Evolutionary conservation across 768 basidiomycete species (phyloP).

Genomic region (Phlebiopsis gigantea): DNA sequence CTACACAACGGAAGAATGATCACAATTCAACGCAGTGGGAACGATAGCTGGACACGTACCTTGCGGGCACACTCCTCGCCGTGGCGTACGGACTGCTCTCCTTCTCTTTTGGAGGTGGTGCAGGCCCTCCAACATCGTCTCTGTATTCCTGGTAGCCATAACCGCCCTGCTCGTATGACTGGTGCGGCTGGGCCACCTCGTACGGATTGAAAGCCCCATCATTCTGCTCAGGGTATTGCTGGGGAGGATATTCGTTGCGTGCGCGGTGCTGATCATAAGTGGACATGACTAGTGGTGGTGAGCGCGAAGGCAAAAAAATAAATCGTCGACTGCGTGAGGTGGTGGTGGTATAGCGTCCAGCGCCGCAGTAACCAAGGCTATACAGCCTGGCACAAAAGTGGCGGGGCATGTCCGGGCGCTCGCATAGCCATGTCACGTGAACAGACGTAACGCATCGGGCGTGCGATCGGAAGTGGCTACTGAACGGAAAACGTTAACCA

Average conservation of each 20-base stretch:
- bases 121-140: constrained; percentile 20
- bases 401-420: constrained; percentile 3
- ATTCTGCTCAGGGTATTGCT: constrained; percentile 18
- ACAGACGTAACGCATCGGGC: not conserved
- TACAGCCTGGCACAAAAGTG: constrained; percentile 2
- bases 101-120: constrained; percentile 14
- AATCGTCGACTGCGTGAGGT: not conserved
- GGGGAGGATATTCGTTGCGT: constrained; percentile 26
- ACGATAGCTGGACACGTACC: not conserved
- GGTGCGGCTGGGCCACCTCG: constrained; percentile 37
- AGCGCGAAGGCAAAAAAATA: not conserved
- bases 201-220: constrained; percentile 45
- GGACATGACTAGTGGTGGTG: constrained; percentile 28
- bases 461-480: not conserved
- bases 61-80: not conserved
- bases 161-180: constrained; percentile 48
- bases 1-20: constrained; percentile 5
- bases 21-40: not conserved
- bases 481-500: not conserved
- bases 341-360: constrained; percentile 16
- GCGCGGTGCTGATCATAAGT: constrained; percentile 43
- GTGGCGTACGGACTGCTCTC: constrained; percentile 17
- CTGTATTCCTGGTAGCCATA: constrained; percentile 21
- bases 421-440: not conserved
- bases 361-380: constrained; percentile 12